Conservation (phyloP, 108 stramenopile genomes). For the Aurantiochytrium sp. region DNA sequence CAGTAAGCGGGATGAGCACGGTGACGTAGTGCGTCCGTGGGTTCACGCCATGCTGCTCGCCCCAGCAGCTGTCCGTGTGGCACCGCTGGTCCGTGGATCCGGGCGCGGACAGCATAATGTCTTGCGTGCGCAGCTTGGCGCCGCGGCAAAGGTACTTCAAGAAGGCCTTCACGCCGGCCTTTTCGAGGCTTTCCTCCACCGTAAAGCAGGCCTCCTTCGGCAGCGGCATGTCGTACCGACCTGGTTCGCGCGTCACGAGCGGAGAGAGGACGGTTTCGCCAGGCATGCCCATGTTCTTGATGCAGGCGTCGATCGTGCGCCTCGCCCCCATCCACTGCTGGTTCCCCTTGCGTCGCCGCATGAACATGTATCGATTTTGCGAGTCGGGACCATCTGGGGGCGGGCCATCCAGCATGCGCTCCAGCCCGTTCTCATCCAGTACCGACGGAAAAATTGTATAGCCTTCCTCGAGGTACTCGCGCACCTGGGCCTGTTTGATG, state of each 20-base stretch:
- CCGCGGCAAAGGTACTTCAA: not conserved
- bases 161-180: not conserved
- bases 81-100: not conserved
- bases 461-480: constrained; percentile 6
- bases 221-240: constrained; percentile 8
- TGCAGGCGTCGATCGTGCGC: not conserved
- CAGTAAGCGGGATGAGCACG: constrained; percentile 13
- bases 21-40: not conserved
- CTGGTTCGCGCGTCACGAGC: not conserved
- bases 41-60: not conserved
- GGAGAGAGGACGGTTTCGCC: constrained; percentile 17
- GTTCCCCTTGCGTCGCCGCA: constrained; percentile 13
- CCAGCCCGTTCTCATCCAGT: not conserved
- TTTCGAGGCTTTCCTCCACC: not conserved
- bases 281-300: not conserved
- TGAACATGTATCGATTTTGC: not conserved
- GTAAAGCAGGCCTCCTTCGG: not conserved
- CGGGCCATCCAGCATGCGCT: not conserved
- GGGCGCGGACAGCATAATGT: constrained; percentile 15
- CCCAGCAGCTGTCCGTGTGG: constrained; percentile 11
- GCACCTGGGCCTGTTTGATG: not conserved
- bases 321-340: constrained; percentile 23
- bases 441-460: not conserved
- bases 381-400: not conserved
- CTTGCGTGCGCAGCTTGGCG: not conserved